These are phyloP conservation scores for Suillus subalutaceus DNA, from an alignment of 768 basidiomycete species.

Conservation along the genomic window DNA sequence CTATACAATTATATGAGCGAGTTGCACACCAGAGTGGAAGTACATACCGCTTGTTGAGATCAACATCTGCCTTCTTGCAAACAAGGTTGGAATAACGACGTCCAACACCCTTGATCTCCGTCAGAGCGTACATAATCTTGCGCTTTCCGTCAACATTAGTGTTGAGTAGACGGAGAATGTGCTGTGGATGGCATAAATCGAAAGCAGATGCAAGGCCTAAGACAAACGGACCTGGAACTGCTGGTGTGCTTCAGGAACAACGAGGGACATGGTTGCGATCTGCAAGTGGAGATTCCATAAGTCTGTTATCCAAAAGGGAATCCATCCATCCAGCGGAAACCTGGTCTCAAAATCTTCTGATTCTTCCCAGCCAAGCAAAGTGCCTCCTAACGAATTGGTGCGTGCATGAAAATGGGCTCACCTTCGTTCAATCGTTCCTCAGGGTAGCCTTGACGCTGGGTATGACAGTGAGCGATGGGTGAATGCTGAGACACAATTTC, in stretches of 20 bases:
- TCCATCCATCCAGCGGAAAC: slow-evolving; percentile 25
- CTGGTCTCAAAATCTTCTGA: slow-evolving; percentile 2
- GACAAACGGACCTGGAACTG: slow-evolving; percentile 80
- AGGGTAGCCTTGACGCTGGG: slow-evolving; percentile 21
- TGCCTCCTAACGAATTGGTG: neutral
- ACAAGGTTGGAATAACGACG: slow-evolving; percentile 98
- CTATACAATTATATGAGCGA: slow-evolving; percentile 44
- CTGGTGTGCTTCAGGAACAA: slow-evolving; percentile 91
- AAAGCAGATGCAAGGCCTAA: neutral
- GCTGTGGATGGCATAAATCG: slow-evolving; percentile 48
- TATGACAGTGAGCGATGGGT: slow-evolving; percentile 4
- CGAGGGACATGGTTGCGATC: slow-evolving; percentile 83
- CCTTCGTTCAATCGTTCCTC: slow-evolving; percentile 27
- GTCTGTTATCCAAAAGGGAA: neutral
- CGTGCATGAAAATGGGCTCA: slow-evolving; percentile 20
- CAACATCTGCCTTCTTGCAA: slow-evolving; percentile 99
- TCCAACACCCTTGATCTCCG: slow-evolving; percentile 99
- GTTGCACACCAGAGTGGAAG: neutral
- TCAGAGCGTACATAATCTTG: slow-evolving; percentile 99
- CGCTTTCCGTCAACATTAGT: slow-evolving; percentile 99
- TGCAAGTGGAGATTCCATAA: neutral
- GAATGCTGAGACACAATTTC: slow-evolving; percentile 25
- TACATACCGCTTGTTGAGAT: slow-evolving; percentile 94
- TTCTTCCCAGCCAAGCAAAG: neutral
- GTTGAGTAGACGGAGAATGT: slow-evolving; percentile 98